A percentile compares a stretch with the other conserved stretches of the same genome.
Evolutionary conservation across 192 early-diverging fungal genomes (phyloP).

Genomic region (Gryganskiella cystojenkinii): DNA sequence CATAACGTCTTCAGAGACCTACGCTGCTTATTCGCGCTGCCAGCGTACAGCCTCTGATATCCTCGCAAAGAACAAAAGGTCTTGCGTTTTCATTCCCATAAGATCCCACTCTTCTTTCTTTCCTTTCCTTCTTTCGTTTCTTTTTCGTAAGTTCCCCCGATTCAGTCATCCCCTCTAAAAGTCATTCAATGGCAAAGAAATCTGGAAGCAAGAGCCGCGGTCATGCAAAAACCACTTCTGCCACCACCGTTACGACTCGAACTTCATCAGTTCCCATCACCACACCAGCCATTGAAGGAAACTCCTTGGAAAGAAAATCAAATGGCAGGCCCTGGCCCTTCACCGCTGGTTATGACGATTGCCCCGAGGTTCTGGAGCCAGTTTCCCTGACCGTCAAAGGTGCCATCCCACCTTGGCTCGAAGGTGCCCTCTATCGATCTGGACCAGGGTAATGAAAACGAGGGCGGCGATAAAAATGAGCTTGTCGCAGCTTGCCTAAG

Average conservation of each 20-base stretch:
- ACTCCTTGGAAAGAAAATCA: not conserved
- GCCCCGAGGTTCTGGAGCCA: conserved; percentile 50
- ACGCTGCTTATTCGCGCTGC: too few relatives aligned
- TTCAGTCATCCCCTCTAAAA: not conserved
- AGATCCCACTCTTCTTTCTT: not conserved
- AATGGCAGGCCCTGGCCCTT: conserved; percentile 31
- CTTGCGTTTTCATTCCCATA: too few relatives aligned
- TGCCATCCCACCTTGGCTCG: conserved; percentile 59
- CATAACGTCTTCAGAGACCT: too few relatives aligned
- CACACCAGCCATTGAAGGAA: not conserved
- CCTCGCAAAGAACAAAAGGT: too few relatives aligned
- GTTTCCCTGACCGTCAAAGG: conserved; percentile 46
- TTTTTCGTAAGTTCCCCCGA: not conserved
- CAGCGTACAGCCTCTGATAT: too few relatives aligned
- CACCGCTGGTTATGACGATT: conserved; percentile 46
- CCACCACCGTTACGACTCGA: too few relatives aligned
- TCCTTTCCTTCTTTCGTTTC: not conserved
- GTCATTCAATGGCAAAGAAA: not conserved
- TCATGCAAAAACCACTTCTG: not conserved
- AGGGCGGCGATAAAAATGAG: too few relatives aligned
- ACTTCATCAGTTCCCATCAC: too few relatives aligned
- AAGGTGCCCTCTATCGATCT: conserved; percentile 59
- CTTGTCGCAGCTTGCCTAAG: not conserved
- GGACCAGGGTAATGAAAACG: conserved; percentile 55
- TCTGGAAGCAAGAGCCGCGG: not conserved